Percentiles rank a stretch among this genome's conserved stretches.
Conservation (phyloP, 2,329 filamentous ascomycete genomes). For the Coniella lustricola region DNA sequence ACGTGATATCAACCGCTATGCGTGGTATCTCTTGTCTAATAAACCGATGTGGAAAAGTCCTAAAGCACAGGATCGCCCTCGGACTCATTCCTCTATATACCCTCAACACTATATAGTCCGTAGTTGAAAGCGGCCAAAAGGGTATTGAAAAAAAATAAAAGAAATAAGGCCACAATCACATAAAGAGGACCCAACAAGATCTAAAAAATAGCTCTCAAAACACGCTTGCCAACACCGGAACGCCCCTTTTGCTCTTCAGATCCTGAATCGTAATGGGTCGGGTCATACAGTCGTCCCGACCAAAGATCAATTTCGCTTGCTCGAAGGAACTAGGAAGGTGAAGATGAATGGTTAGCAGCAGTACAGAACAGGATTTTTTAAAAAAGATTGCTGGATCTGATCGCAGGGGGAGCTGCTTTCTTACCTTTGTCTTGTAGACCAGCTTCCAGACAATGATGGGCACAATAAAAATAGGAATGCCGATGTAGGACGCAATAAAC, state of each 20-base stretch:
- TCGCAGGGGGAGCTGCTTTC: not conserved
- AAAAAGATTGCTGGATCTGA: not conserved
- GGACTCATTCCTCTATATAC: too few relatives aligned
- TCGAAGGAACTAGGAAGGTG: not conserved
- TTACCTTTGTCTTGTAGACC: slow-evolving; percentile 12
- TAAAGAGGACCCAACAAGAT: not conserved
- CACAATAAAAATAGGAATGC: slow-evolving; percentile 18
- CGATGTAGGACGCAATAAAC: slow-evolving; percentile 35
- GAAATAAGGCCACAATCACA: not conserved
- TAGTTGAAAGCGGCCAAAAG: too few relatives aligned
- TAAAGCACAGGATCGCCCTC: too few relatives aligned
- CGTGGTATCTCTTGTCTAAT: too few relatives aligned
- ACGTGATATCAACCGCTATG: too few relatives aligned
- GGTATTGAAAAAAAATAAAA: too few relatives aligned
- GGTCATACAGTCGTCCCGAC: slow-evolving; percentile 32
- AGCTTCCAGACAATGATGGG: slow-evolving; percentile 14
- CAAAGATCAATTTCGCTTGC: slow-evolving; percentile 44
- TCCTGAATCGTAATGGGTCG: not conserved
- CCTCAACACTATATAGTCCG: too few relatives aligned
- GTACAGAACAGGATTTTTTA: not conserved
- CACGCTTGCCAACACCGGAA: slow-evolving; percentile 7
- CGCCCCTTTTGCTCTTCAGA: not conserved
- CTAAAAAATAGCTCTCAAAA: slow-evolving; percentile 7
- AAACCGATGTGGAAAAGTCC: too few relatives aligned
- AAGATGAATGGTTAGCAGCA: not conserved